These are phyloP conservation scores for Aspergillus texensis DNA, from an alignment of 2,329 filamentous ascomycete genomes.

Conservation along the genomic window DNA sequence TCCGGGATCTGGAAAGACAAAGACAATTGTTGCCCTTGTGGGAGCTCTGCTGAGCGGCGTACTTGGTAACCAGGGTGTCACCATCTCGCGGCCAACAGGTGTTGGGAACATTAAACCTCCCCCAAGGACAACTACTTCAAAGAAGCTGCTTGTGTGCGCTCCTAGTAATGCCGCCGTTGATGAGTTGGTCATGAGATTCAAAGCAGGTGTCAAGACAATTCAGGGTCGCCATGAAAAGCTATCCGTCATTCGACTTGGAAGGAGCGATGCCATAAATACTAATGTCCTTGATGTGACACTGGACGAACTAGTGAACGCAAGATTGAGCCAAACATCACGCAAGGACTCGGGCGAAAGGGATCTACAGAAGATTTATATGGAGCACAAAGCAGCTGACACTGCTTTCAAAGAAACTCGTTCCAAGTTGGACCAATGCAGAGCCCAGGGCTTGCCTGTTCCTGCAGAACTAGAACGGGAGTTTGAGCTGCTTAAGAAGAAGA, in stretches of 20 bases:
- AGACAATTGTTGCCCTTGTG: constrained; percentile 96
- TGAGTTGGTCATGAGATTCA: constrained; percentile 90
- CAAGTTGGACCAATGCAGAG: constrained; percentile 69
- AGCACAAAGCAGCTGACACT: constrained; percentile 63
- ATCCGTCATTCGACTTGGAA: constrained; percentile 85
- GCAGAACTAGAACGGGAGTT: constrained; percentile 71
- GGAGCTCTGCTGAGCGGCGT: constrained; percentile 74
- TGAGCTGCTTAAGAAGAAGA: constrained; percentile 74
- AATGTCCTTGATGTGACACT: constrained; percentile 89
- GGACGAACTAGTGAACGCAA: constrained; percentile 82
- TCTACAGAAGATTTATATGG: constrained; percentile 69
- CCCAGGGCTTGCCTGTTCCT: constrained; percentile 48
- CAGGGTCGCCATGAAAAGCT: constrained; percentile 74
- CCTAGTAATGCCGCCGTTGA: constrained; percentile 98
- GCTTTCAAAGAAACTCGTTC: constrained; percentile 72
- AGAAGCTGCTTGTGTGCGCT: constrained; percentile 95
- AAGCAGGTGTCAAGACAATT: constrained; percentile 78
- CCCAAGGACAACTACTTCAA: constrained; percentile 51
- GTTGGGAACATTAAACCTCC: constrained; percentile 37
- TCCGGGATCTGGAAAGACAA: constrained; percentile 96
- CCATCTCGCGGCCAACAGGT: constrained; percentile 49
- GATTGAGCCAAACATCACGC: constrained; percentile 56
- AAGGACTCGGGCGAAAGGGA: constrained; percentile 53
- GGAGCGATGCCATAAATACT: constrained; percentile 88
- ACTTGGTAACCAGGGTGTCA: constrained; percentile 53